Conservation (phyloP, 306 rosid species). For the Cercis canadensis region DNA sequence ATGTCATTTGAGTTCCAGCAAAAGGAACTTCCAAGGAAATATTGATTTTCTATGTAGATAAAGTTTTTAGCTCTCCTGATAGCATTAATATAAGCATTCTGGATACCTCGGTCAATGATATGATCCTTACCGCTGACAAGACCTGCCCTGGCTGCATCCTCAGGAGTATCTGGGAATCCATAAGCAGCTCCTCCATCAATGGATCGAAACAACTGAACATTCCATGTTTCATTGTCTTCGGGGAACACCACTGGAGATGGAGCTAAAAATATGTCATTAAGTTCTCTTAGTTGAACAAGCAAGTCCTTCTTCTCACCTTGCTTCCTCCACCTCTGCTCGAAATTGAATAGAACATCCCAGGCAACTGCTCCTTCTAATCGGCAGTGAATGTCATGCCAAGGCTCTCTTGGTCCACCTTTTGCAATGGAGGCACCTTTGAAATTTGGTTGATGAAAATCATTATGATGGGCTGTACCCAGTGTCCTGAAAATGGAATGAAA, state of each 20-base stretch:
- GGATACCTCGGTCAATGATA: constrained; percentile 53
- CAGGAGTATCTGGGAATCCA: constrained; percentile 35
- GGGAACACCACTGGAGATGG: constrained; percentile 40
- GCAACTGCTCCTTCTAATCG: constrained; percentile 52
- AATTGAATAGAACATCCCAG: constrained; percentile 57
- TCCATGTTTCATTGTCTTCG: constrained; percentile 51
- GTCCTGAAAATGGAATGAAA: constrained; percentile 52
- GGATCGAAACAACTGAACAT: constrained; percentile 55
- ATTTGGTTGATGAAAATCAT: constrained; percentile 58
- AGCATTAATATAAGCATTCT: constrained; percentile 56
- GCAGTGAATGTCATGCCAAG: constrained; percentile 65
- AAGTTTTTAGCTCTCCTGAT: constrained; percentile 53
- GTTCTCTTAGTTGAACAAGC: constrained; percentile 37
- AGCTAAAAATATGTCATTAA: constrained; percentile 27
- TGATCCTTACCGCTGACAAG: constrained; percentile 40
- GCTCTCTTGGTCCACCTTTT: constrained; percentile 64
- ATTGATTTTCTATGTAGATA: constrained; percentile 60
- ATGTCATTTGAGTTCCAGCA: constrained; percentile 44
- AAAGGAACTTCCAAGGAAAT: constrained; percentile 58
- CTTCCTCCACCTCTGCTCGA: constrained; percentile 60
- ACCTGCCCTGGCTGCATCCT: constrained; percentile 41
- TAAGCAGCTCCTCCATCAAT: constrained; percentile 56
- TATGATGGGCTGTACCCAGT: constrained; percentile 34
- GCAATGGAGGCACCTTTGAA: constrained; percentile 38
- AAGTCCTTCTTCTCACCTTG: constrained; percentile 44